Evolutionary conservation across 495 filamentous ascomycete genomes (phyloP), one percentile per base, ranked within the genome.

Genomic region (Lophiostoma macrostomum): DNA sequence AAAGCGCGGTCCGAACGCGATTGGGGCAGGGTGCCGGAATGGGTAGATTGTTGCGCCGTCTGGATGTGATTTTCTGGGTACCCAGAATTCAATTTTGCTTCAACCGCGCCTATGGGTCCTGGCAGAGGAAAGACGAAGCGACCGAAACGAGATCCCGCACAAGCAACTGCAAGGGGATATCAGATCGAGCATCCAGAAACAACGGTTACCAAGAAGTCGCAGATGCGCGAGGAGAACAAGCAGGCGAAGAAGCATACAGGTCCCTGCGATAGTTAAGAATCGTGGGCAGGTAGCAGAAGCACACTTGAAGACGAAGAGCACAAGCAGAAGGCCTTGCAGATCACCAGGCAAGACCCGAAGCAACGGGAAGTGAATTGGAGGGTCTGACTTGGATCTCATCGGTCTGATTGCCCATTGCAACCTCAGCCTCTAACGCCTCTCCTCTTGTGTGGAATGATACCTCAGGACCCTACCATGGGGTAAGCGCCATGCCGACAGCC

Each of bases 381-480:
- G 40, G 31, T 53, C 50, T 53, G 39, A 37, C 30, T 30, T 45
- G 38, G 30, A 25, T 18, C 25, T 34, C 50, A 45, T 53, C 50
- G 25, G 28, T 47, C 42, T 30, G 32, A n/a, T 6, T 39, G 31
- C 34, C 5, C 41, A 56, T 45, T 56, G 53, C 50, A 56, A 56
- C 53, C 27, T 56, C 42, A 50, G 44, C 44, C 28, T 48, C 25
- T 49, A 19, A 45, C 36, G 18, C 32, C n/a, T 35, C 43, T 43
- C 44, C 43, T 36, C 43, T 10, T 30, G 20, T 32, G 29, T 34
- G 36, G 45, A 56, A 56, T 56, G 44, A 47, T 56, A 56, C 53
- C 7, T 50, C 36, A 48, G 23, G 16, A 38, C 42, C 24, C 22
- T 49, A 43, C 34, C 43, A 31, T 42, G 18, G 39, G 50, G 39